Evolutionary conservation across 768 basidiomycete genomes (phyloP).

Genomic region (Clitopilus hobsonii): DNA sequence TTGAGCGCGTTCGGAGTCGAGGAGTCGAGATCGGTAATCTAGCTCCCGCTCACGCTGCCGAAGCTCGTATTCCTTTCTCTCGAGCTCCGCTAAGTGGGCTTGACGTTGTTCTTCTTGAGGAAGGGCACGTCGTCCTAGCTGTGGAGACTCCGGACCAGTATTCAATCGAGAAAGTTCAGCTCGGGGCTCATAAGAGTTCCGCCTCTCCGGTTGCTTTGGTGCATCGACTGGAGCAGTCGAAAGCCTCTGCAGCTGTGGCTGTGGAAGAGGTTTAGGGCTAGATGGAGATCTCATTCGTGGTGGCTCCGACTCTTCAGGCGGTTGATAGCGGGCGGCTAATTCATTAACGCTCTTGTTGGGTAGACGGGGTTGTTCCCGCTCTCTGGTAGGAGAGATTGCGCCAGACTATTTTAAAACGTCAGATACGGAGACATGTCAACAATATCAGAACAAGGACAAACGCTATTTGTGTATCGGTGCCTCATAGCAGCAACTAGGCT

Average conservation of each 20-base stretch:
- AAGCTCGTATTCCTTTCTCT: constrained; percentile 51
- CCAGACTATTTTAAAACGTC: constrained; percentile 32
- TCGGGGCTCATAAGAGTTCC: not conserved
- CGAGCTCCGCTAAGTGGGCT: constrained; percentile 22
- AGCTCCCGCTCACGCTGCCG: constrained; percentile 48
- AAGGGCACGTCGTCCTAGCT: not conserved
- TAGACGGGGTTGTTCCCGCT: constrained; percentile 53
- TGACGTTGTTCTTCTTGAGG: not conserved
- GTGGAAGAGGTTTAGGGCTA: constrained; percentile 14
- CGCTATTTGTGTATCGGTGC: constrained; percentile 53
- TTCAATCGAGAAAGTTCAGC: not conserved
- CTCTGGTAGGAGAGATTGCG: constrained; percentile 48
- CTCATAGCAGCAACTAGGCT: constrained; percentile 69
- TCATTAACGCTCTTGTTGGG: constrained; percentile 61
- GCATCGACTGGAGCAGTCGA: not conserved
- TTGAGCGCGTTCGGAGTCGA: constrained; percentile 48
- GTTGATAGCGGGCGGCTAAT: constrained; percentile 59
- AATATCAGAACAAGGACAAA: constrained; percentile 26
- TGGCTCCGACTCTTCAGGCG: constrained; percentile 35
- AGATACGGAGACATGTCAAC: constrained; percentile 3
- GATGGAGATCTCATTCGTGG: constrained; percentile 32
- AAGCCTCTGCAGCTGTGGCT: constrained; percentile 10
- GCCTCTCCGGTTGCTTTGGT: not conserved
- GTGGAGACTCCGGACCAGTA: not conserved
- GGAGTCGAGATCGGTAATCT: constrained; percentile 47